phyloP scores from a whole-genome alignment of 75 land plant genomes.

The Cryptomeria japonica region DNA sequence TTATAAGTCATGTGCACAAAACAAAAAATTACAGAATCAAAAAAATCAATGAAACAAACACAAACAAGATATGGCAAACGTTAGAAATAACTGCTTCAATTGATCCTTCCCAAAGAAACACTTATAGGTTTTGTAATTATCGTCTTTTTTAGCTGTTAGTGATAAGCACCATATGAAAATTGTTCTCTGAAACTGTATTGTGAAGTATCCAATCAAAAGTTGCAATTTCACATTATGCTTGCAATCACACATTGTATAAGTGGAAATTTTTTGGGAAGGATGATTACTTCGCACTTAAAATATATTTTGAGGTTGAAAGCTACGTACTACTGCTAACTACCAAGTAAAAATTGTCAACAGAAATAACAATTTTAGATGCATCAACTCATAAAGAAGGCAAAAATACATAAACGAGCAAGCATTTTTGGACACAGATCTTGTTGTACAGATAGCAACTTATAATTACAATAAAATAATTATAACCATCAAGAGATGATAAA shows the following conservation, averaged over 20 bases:
- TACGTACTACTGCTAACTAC: background rate
- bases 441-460: no score
- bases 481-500: background rate
- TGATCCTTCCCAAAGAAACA: background rate
- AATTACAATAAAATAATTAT: background rate
- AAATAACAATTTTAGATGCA: background rate
- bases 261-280: background rate
- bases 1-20: background rate
- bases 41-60: background rate
- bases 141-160: background rate
- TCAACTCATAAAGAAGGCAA: background rate
- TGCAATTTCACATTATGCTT: background rate
- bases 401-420: background rate
- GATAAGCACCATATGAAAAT: background rate
- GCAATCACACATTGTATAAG: background rate
- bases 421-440: background rate
- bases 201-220: background rate
- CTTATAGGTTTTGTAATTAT: background rate
- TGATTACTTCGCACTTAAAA: background rate
- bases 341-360: background rate
- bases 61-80: background rate
- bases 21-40: background rate
- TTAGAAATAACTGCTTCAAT: background rate
- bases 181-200: background rate
- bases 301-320: background rate